phyloP scores from a whole-genome alignment of 805 yeast species.

The Metschnikowia lunata region DNA sequence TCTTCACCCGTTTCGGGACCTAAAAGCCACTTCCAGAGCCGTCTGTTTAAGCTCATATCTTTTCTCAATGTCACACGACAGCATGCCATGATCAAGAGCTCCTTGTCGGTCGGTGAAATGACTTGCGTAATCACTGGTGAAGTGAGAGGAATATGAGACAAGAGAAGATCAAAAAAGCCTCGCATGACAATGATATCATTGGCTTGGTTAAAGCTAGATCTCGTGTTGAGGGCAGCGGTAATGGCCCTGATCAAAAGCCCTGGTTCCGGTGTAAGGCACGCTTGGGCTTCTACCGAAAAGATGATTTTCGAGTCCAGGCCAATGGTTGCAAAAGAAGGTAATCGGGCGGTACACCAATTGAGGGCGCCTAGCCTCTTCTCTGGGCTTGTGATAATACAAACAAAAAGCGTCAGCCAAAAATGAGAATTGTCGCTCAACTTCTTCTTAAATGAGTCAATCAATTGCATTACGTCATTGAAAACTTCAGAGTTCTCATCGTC shows the following conservation, averaged over 20 bases:
- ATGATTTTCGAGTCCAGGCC: slow-evolving; percentile 13
- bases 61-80: slow-evolving; percentile 66
- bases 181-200: slow-evolving; percentile 69
- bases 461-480: slow-evolving; percentile 52
- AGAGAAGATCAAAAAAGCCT: slow-evolving; percentile 80
- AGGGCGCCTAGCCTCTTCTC: slow-evolving; percentile 83
- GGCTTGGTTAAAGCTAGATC: slow-evolving; percentile 28
- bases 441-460: slow-evolving; percentile 57
- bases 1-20: slow-evolving; percentile 56
- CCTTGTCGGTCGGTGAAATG: slow-evolving; percentile 50
- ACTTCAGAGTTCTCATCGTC: slow-evolving; percentile 91
- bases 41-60: slow-evolving; percentile 92
- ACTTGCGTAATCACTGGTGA: slow-evolving; percentile 51
- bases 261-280: slow-evolving; percentile 69
- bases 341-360: slow-evolving; percentile 60
- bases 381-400: slow-evolving; percentile 69
- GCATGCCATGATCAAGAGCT: slow-evolving; percentile 56
- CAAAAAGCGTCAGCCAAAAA: slow-evolving; percentile 83
- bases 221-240: slow-evolving; percentile 54
- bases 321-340: slow-evolving; percentile 56
- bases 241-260: slow-evolving; percentile 76
- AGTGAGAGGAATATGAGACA: slow-evolving; percentile 61
- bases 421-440: slow-evolving; percentile 62
- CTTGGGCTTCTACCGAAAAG: slow-evolving; percentile 33
- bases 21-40: slow-evolving; percentile 89